A percentile compares a stretch with the other conserved stretches of the same genome.
Conservation (phyloP, 371 early-diverging fungal species). For the Ordospora colligata region DNA sequence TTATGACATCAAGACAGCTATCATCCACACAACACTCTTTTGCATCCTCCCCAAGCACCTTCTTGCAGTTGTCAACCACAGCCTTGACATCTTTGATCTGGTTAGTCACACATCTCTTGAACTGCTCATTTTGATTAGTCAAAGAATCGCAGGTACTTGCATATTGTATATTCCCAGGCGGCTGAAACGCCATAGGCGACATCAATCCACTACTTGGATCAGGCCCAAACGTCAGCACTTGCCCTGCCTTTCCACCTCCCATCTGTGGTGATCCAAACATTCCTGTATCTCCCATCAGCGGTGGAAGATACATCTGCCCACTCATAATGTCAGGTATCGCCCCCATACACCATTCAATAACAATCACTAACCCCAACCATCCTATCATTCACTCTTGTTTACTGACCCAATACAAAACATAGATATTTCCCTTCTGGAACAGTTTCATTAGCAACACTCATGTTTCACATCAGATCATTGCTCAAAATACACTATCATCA, state of each 20-base stretch:
- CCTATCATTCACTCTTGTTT: conserved; percentile 8
- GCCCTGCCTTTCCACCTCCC: neutral
- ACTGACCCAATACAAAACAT: neutral
- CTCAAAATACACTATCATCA: neutral
- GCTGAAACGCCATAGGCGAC: neutral
- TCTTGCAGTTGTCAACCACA: conserved; percentile 6
- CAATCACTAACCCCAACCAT: neutral
- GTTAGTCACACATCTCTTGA: neutral
- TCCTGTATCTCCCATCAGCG: neutral
- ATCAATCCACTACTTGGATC: neutral
- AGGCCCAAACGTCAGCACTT: neutral
- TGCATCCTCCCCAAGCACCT: neutral
- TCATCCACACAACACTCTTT: conserved; percentile 19
- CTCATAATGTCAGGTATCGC: neutral
- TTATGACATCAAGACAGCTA: neutral
- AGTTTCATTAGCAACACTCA: neutral
- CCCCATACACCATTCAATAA: neutral
- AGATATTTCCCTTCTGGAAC: conserved; percentile 7
- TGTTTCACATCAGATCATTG: neutral
- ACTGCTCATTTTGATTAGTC: neutral
- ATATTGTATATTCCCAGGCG: neutral
- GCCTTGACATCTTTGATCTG: neutral
- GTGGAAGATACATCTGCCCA: neutral
- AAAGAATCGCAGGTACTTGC: neutral
- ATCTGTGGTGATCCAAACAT: no score